Percentiles rank a stretch among this genome's conserved stretches.
phyloP scores from a whole-genome alignment of 1,139 yeast genomes.

The Hemisphaericaspora lyxosophila region DNA sequence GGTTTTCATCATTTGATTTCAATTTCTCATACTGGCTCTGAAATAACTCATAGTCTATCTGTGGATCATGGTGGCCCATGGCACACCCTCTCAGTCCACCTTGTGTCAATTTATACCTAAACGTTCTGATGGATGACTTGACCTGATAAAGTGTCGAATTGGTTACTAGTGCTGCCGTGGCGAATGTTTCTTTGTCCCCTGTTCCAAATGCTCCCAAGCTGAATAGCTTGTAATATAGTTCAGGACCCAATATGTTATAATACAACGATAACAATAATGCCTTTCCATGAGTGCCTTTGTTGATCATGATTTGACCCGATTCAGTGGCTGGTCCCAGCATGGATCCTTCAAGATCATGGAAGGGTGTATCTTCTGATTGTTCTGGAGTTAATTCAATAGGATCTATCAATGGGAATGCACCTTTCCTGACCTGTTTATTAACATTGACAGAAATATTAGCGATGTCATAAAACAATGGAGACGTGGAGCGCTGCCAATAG shows the following conservation, averaged over 20 bases:
- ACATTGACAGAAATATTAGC: conserved; percentile 45
- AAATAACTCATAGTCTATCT: conserved; percentile 23
- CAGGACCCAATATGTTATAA: conserved; percentile 60
- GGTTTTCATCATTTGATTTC: neutral
- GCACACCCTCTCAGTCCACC: conserved; percentile 32
- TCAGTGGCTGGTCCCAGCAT: conserved; percentile 61
- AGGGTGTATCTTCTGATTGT: conserved; percentile 18
- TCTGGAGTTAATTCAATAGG: neutral
- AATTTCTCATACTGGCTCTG: conserved; percentile 8
- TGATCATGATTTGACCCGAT: conserved; percentile 56
- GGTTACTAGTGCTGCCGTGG: conserved; percentile 53
- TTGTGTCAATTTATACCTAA: conserved; percentile 25
- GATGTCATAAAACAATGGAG: conserved; percentile 65
- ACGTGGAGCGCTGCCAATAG: conserved; percentile 72
- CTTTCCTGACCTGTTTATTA: conserved; percentile 20
- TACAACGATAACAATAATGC: conserved; percentile 52
- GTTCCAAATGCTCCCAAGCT: conserved; percentile 62
- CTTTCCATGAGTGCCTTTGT: conserved; percentile 51
- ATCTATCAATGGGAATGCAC: conserved; percentile 19
- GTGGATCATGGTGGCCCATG: conserved; percentile 38
- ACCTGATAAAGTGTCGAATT: conserved; percentile 52
- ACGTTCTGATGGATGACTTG: conserved; percentile 28
- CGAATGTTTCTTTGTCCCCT: conserved; percentile 66
- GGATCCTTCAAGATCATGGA: conserved; percentile 55
- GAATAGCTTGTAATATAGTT: conserved; percentile 50